Evolutionary conservation across 1,139 yeast species (phyloP).

Genomic region (Diutina pseudorugosa): DNA sequence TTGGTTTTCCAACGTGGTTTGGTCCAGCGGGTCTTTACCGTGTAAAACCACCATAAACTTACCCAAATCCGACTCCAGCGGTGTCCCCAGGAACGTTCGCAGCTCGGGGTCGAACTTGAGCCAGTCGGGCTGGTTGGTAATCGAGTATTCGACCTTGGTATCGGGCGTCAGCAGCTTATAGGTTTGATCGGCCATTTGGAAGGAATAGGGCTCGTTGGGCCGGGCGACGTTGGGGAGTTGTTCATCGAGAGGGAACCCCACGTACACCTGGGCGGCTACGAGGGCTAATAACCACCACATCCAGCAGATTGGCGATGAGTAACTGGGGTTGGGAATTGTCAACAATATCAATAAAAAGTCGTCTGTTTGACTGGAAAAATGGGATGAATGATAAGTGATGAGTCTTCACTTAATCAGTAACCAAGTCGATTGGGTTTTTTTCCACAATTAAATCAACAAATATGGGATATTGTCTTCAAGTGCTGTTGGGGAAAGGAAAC

Average conservation of each 20-base stretch:
- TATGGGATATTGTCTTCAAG: too few species aligned
- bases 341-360: too few species aligned
- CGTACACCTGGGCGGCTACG: conserved; percentile 18
- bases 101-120: conserved; percentile 51
- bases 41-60: conserved; percentile 35
- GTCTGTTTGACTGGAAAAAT: too few species aligned
- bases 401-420: too few species aligned
- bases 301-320: too few species aligned
- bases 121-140: conserved; percentile 63
- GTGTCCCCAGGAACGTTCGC: conserved; percentile 61
- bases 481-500: too few species aligned
- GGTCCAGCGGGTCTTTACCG: conserved; percentile 51
- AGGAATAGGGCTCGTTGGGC: conserved; percentile 47
- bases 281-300: background rate
- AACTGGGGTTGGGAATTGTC: too few species aligned
- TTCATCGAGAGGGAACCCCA: conserved; percentile 69
- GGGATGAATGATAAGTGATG: too few species aligned
- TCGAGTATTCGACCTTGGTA: conserved; percentile 37
- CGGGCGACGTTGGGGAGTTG: conserved; percentile 88
- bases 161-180: conserved; percentile 37
- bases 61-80: conserved; percentile 33
- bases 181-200: conserved; percentile 62
- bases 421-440: too few species aligned
- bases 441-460: too few species aligned
- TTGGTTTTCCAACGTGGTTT: conserved; percentile 29